Conservation (phyloP, 371 early-diverging fungal genomes). For the Lichtheimia ramosa region DNA sequence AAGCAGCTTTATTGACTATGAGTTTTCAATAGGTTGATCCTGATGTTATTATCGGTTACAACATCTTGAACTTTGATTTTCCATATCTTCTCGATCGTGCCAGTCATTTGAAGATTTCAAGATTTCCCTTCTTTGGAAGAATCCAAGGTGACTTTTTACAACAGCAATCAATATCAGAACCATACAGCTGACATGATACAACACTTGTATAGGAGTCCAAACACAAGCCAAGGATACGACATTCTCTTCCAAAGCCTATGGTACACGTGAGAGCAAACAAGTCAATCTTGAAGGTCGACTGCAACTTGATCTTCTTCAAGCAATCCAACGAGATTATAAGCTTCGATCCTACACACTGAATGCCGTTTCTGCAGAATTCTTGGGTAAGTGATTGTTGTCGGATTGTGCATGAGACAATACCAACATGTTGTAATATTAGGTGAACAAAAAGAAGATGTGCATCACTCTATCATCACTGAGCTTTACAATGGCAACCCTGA, state of each 20-base stretch:
- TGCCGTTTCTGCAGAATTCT: slow-evolving; percentile 95
- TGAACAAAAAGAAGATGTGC: slow-evolving; percentile 99
- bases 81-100: slow-evolving; percentile 98
- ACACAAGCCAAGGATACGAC: slow-evolving; percentile 83
- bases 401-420: not conserved
- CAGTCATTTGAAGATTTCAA: slow-evolving; percentile 67
- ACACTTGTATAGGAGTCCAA: slow-evolving; percentile 24
- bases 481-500: slow-evolving; percentile 95
- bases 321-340: slow-evolving; percentile 98
- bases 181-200: not conserved
- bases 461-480: slow-evolving; percentile 97
- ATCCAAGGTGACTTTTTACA: slow-evolving; percentile 48
- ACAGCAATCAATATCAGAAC: not conserved
- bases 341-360: slow-evolving; percentile 98
- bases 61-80: slow-evolving; percentile 98
- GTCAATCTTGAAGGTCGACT: slow-evolving; percentile 96
- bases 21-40: slow-evolving; percentile 75
- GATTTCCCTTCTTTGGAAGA: slow-evolving; percentile 90
- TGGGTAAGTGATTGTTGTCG: slow-evolving; percentile 54
- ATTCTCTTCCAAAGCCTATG: slow-evolving; percentile 93
- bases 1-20: not conserved
- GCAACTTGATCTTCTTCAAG: slow-evolving; percentile 94
- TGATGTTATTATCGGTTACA: slow-evolving; percentile 99
- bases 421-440: slow-evolving; percentile 32
- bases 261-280: slow-evolving; percentile 87